Base-by-base conservation (phyloP, 1,284 basidiomycete species). In the Pulchroboletus neoregius region DNA sequence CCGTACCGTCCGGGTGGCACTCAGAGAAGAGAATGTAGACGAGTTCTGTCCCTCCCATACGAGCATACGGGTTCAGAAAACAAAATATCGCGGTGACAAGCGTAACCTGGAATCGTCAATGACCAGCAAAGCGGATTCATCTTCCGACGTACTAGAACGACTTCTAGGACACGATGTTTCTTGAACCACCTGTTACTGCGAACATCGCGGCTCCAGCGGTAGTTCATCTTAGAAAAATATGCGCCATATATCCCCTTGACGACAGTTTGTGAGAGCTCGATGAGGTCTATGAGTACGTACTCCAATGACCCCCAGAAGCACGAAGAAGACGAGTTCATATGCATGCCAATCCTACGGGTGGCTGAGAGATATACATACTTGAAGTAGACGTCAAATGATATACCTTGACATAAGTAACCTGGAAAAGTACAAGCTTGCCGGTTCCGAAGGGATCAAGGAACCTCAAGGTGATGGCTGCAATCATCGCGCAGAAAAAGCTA, bases 41-140 rank as follows among this genome's bases (percentile, higher is more conserved):
- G 13, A 98, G 83, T 64, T 98, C 94, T 9, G 94, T 94, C 2
- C 94, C 94, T 37, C 93, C 88, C 86, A 97, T 94, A 26, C 88
- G 83, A 5, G 91, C 89, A 63, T 87, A 97, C 0, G 89, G 87
- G 66, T 96, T 97, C 50, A 91, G 69, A 71, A 94, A 96, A 55
- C 87, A 89, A 37, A 94, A 68, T 2, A 82, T 57, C 0, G 86
- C 82, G 1, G 91, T 95, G 28, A 87, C 63, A 26, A 85, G 65
- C 0, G 90, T 92, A 47, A 92, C 82, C 88, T 91, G 24, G 15
- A 40, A 50, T 36, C 36, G 35, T 60, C 45, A 56, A 48, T 33
- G 48, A 45, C 20, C 37, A 33, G 11, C 11, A 10, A 12, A 43
- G 13, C 2, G 11, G 35, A 20, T 39, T 32, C 33, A 34, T 13